These are phyloP conservation scores for Saccharum hybrid DNA, from an alignment of 202 grass and related monocot genomes.

Conservation along the genomic window DNA sequence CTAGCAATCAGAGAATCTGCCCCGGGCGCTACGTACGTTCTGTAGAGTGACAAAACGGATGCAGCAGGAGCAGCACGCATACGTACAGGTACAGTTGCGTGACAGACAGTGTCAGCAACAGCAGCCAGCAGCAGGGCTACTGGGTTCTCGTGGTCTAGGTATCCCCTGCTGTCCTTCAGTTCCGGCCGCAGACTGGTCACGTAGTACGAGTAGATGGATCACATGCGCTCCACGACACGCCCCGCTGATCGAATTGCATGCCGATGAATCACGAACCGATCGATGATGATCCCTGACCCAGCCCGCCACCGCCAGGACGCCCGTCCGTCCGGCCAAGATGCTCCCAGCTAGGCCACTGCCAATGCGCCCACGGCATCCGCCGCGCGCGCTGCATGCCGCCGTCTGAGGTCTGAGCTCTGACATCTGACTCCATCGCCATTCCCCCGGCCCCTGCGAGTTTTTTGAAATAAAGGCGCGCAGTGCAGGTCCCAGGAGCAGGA, in stretches of 20 bases:
- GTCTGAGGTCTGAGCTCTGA: not conserved
- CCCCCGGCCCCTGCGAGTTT: constrained; percentile 4
- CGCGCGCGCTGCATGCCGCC: not conserved
- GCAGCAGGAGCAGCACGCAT: not conserved
- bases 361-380: constrained; percentile 1
- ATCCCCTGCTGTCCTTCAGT: constrained; percentile 14
- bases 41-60: constrained; percentile 26
- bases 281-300: constrained; percentile 40
- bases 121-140: not conserved
- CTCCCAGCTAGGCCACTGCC: not conserved
- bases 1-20: constrained; percentile 35
- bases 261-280: constrained; percentile 36
- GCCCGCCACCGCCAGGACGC: not conserved
- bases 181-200: not conserved
- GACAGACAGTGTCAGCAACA: not conserved
- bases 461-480: constrained; percentile 51
- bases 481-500: not conserved
- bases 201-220: not conserved
- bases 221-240: constrained; percentile 26
- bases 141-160: constrained; percentile 33
- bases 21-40: not conserved
- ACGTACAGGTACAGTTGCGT: not conserved
- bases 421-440: not conserved
- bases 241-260: not conserved
- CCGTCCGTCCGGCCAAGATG: constrained; percentile 24